Evolutionary conservation across 148 eudicot species (phyloP), one percentile per base, ranked within the genome.

Genomic region (Silene conica): DNA sequence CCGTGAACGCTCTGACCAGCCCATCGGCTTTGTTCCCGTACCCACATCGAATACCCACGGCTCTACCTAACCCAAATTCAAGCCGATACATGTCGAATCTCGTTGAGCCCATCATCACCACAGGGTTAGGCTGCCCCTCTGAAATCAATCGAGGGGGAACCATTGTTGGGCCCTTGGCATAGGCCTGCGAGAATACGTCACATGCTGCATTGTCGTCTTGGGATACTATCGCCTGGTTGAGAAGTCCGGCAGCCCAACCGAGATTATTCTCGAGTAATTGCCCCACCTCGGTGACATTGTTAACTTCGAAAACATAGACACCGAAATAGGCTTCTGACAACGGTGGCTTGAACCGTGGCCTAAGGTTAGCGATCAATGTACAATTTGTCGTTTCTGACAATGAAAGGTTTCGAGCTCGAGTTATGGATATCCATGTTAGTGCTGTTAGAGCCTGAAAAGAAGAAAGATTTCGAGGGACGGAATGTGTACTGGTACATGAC

Each of bases 21-120:
- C 69, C 69, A 65, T 31, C 48, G 18, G 69, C 50, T 21, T 88
- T 88, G 31, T 86, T 85, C 3, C 86, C 87, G 63, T 31, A 67
- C 8, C 94, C 92, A 23, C 89, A 67, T 3, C 86, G 76, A 2
- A 86, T 87, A 16, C 20, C 69, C 73, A 85, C 28, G 0, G 94
- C 87, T n/a, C 60, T 66, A 1, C 97, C 94, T 84, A 90, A 85
- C 69, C 97, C 97, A 45, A 92, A 92, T 63, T 89, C 93, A 22
- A 79, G 82, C 88, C 75, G 50, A 34, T 65, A 65, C 19, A 65
- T 6, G 48, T 65, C 48, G 13, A 65, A 65, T 31, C 50, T 65
- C 18, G 69, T 4, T 15, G 69, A 65, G 41, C 69, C 69, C 48
- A 65, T 34, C 50, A 65, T 65, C 13, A 65, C 69, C 19, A 65